These are phyloP conservation scores for Termitomyces sp. DNA, from an alignment of 768 basidiomycete genomes.

Conservation along the genomic window DNA sequence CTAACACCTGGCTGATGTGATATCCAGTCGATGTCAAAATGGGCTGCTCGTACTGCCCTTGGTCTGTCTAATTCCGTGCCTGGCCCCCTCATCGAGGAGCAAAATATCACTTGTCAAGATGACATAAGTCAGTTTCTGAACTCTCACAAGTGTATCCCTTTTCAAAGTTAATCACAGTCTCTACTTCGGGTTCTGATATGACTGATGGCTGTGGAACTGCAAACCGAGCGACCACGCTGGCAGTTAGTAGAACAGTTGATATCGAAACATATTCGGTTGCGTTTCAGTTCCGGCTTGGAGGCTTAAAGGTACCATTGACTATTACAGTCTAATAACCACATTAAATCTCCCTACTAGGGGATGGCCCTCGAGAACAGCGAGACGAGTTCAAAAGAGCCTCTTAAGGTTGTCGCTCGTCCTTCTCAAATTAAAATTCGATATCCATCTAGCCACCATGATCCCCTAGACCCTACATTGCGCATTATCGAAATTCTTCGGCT, in stretches of 20 bases:
- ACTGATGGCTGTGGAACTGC: constrained; percentile 55
- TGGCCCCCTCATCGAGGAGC: constrained; percentile 37
- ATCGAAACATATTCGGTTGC: constrained; percentile 42
- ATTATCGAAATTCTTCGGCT: constrained; percentile 53
- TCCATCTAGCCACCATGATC: constrained; percentile 15
- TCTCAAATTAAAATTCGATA: constrained; percentile 50
- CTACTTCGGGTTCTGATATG: constrained; percentile 38
- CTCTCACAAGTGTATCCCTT: background rate
- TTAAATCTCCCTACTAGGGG: constrained; percentile 26
- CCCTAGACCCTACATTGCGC: constrained; percentile 38
- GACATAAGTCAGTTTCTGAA: constrained; percentile 45
- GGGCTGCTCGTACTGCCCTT: constrained; percentile 58
- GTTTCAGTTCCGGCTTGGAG: constrained; percentile 47
- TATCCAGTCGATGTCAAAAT: constrained; percentile 57
- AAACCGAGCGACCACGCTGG: constrained; percentile 34
- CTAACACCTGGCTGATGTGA: background rate
- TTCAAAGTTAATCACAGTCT: constrained; percentile 20
- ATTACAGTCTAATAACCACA: background rate
- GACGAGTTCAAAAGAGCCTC: constrained; percentile 15
- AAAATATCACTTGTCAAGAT: constrained; percentile 34
- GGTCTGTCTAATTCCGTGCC: constrained; percentile 65
- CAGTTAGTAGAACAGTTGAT: constrained; percentile 29
- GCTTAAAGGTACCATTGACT: constrained; percentile 37
- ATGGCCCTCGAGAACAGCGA: constrained; percentile 20
- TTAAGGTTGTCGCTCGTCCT: constrained; percentile 30